Evolutionary conservation across 495 filamentous ascomycete species (phyloP).

Genomic region (Lasiosphaeris hirsuta): DNA sequence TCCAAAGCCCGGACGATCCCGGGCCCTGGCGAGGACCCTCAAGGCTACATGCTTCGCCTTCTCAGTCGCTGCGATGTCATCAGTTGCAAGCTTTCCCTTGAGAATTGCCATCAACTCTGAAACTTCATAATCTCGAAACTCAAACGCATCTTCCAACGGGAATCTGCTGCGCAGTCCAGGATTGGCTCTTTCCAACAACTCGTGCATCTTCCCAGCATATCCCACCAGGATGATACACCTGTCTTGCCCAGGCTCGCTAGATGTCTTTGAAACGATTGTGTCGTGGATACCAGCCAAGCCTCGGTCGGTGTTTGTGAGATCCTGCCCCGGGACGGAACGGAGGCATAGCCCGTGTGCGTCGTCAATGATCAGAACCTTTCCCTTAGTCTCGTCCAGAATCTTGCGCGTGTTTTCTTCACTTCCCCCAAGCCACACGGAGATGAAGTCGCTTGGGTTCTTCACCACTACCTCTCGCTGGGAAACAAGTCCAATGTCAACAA

Average conservation of each 20-base stretch:
- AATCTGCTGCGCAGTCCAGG: conserved; percentile 67
- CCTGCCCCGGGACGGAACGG: too few relatives aligned
- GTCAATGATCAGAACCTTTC: too few relatives aligned
- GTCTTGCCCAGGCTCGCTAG: conserved; percentile 67
- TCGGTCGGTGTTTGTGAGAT: too few relatives aligned
- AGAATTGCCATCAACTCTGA: conserved; percentile 53
- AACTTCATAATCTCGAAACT: conserved; percentile 63
- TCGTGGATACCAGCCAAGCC: conserved; percentile 29
- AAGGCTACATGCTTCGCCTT: conserved; percentile 42
- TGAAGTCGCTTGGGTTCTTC: too few relatives aligned
- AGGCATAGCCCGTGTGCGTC: too few relatives aligned
- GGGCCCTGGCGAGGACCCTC: conserved; percentile 43
- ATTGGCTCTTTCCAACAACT: conserved; percentile 74
- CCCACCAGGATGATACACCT: conserved; percentile 70
- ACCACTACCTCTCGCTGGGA: too few relatives aligned
- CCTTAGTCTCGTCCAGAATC: too few relatives aligned
- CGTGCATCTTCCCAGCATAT: conserved; percentile 64
- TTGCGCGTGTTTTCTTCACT: too few relatives aligned
- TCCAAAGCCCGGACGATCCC: conserved; percentile 52
- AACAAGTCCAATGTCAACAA: too few relatives aligned
- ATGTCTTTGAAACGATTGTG: conserved; percentile 71
- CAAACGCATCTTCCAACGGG: conserved; percentile 57
- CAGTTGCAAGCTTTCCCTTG: conserved; percentile 46
- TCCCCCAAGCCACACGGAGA: too few relatives aligned
- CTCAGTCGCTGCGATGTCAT: conserved; percentile 39